These are phyloP conservation scores for Daldinia bambusicola DNA, from an alignment of 495 filamentous ascomycete genomes.

Conservation along the genomic window DNA sequence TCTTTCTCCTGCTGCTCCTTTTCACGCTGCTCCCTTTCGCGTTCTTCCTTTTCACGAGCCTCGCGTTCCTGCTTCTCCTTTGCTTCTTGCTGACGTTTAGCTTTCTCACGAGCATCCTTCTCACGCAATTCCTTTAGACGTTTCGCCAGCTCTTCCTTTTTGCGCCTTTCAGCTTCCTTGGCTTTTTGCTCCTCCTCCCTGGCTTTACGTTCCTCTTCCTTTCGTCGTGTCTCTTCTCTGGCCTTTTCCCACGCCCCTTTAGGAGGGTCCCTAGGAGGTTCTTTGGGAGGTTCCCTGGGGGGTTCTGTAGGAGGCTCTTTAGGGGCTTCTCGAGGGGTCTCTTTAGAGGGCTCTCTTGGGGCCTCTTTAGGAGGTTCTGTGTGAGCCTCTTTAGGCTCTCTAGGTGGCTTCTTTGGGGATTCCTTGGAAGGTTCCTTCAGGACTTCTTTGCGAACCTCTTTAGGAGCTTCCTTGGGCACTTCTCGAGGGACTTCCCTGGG, in stretches of 20 bases:
- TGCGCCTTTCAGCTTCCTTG: constrained; percentile 59
- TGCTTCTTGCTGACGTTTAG: constrained; percentile 62
- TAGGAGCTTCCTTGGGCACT: neutral
- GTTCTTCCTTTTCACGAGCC: constrained; percentile 51
- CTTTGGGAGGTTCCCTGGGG: constrained; percentile 35
- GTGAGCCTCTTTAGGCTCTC: neutral
- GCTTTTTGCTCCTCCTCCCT: constrained; percentile 68
- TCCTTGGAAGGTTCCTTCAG: too few species aligned
- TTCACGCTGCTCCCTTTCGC: constrained; percentile 52
- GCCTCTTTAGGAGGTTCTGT: constrained; percentile 15
- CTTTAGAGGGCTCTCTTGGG: constrained; percentile 2
- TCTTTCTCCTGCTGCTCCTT: constrained; percentile 60
- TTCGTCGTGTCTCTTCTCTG: constrained; percentile 71
- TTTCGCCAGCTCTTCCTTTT: constrained; percentile 61
- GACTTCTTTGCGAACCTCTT: too few species aligned
- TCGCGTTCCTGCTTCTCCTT: constrained; percentile 50
- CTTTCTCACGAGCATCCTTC: constrained; percentile 69
- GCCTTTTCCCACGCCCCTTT: constrained; percentile 75
- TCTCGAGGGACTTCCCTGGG: neutral
- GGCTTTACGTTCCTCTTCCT: constrained; percentile 58
- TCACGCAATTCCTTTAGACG: constrained; percentile 65
- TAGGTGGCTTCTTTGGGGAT: neutral
- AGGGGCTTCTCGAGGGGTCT: constrained; percentile 10
- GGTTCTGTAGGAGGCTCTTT: constrained; percentile 17
- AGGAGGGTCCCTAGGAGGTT: constrained; percentile 37